phyloP scores from a whole-genome alignment of 305 asterid species.

The Fraxinus greggii region DNA sequence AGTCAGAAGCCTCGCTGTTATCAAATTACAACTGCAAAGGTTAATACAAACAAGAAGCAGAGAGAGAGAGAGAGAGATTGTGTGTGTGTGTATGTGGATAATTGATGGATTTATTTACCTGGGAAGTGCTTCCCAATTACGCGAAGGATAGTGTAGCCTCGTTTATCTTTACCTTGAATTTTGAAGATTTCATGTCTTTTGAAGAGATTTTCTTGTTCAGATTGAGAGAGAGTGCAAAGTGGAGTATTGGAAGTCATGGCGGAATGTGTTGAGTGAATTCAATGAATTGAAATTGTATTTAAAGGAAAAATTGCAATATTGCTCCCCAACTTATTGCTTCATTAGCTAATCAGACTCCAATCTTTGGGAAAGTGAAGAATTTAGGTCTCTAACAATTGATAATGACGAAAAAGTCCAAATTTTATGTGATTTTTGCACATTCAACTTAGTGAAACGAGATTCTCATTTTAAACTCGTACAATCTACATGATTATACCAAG shows the following conservation, averaged over 20 bases:
- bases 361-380: neutral
- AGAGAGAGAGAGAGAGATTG: neutral
- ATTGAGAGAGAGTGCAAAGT: constrained; percentile 27
- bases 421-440: neutral
- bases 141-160: constrained; percentile 58
- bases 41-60: neutral
- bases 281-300: neutral
- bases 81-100: no score
- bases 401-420: no score
- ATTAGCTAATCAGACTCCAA: neutral
- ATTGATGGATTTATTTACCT: constrained; percentile 39
- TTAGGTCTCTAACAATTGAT: neutral
- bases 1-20: constrained; percentile 48
- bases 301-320: neutral
- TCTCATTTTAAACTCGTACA: no score
- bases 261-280: neutral
- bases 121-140: constrained; percentile 71
- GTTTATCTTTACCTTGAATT: constrained; percentile 70
- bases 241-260: constrained; percentile 25
- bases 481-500: no score
- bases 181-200: constrained; percentile 58
- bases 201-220: constrained; percentile 53
- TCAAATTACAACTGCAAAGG: neutral
- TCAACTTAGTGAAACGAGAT: no score
- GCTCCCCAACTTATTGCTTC: neutral